Evolutionary conservation across 1,284 basidiomycete species (phyloP).

Genomic region (Ganoderma meredithae): DNA sequence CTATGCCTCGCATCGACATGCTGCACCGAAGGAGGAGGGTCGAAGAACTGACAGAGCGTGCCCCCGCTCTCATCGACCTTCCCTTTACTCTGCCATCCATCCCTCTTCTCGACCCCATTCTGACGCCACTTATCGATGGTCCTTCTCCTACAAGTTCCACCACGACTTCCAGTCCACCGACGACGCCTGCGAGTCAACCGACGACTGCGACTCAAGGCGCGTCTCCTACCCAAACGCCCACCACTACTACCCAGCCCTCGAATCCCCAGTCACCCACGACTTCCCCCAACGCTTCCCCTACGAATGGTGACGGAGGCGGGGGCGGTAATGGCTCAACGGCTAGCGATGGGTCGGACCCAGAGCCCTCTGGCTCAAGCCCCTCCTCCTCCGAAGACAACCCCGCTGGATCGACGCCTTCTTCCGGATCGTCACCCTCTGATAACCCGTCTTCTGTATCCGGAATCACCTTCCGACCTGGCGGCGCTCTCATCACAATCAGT

Average conservation of each 20-base stretch:
- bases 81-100: constrained; percentile 51
- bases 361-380: background rate
- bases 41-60: constrained; percentile 44
- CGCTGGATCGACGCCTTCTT: constrained; percentile 1
- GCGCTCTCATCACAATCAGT: constrained; percentile 20
- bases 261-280: constrained; percentile 7
- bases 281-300: constrained; percentile 7
- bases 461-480: background rate
- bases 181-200: constrained; percentile 13
- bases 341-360: constrained; percentile 2
- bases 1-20: constrained; percentile 25
- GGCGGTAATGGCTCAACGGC: constrained; percentile 1
- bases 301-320: constrained; percentile 4
- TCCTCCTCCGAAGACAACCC: constrained; percentile 8
- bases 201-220: constrained; percentile 26
- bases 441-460: background rate
- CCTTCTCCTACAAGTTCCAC: constrained; percentile 19
- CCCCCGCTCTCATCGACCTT: constrained; percentile 49
- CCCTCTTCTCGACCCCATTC: constrained; percentile 49
- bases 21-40: constrained; percentile 28
- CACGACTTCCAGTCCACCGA: background rate
- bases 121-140: constrained; percentile 41
- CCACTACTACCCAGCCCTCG: constrained; percentile 18
- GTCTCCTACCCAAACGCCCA: constrained; percentile 26
- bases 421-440: constrained; percentile 14